phyloP scores from a whole-genome alignment of 495 filamentous ascomycete species.

The Mycothermus thermophilus region DNA sequence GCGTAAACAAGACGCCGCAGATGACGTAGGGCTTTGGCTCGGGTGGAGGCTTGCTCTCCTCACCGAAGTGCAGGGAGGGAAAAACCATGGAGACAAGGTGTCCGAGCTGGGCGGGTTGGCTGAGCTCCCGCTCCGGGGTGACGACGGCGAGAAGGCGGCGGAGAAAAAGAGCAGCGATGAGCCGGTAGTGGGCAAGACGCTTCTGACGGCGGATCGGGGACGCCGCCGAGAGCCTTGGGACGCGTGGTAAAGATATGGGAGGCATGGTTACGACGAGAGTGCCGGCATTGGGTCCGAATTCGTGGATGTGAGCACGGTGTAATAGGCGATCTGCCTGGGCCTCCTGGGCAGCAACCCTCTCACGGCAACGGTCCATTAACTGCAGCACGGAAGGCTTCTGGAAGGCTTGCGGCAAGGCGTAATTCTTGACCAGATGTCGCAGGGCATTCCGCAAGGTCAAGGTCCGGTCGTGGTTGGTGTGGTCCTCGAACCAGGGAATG shows the following conservation, averaged over 20 bases:
- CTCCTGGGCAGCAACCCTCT: constrained; percentile 17
- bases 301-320: constrained; percentile 18
- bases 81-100: constrained; percentile 26
- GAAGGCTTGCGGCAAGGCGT: constrained; percentile 55
- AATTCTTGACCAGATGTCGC: constrained; percentile 44
- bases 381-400: constrained; percentile 48
- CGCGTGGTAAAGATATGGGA: constrained; percentile 7
- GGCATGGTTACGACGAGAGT: constrained; percentile 30
- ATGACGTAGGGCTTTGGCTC: constrained; percentile 37
- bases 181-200: constrained; percentile 20
- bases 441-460: constrained; percentile 70
- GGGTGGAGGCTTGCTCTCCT: constrained; percentile 1
- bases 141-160: constrained; percentile 27
- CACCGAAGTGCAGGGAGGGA: constrained; percentile 16
- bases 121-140: constrained; percentile 22
- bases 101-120: constrained; percentile 18
- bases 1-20: constrained; percentile 40
- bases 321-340: constrained; percentile 22
- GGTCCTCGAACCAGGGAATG: constrained; percentile 68
- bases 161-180: constrained; percentile 26
- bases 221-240: constrained; percentile 2
- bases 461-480: constrained; percentile 69
- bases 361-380: constrained; percentile 29
- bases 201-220: constrained; percentile 12
- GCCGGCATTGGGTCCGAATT: constrained; percentile 28